Base-by-base conservation (phyloP, 2,329 filamentous ascomycete genomes). In the Alternaria metachromatica region DNA sequence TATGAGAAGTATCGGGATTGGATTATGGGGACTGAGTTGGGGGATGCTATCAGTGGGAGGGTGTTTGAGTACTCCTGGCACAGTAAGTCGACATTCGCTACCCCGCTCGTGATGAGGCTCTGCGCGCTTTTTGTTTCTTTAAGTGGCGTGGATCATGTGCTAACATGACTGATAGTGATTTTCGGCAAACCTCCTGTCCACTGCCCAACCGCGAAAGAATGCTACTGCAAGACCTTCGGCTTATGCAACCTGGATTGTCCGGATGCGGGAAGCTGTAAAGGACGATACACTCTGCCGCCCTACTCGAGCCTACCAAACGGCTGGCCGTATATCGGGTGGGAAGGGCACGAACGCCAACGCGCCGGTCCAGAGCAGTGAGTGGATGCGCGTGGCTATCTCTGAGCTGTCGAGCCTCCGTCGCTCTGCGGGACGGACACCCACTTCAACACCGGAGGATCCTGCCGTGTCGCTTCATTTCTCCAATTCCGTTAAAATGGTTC, bases 141-240 rank as follows among this genome's bases (percentile, higher is more conserved):
- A 4, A 13, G 37, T 46, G n/a, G n/a, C 20, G 21, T 44, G 10
- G 21, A 26, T 18, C 30, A 20, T 56, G 30, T 66, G 65, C 75
- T 77, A 61, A 77, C 59, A 21, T 9, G 6, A 21, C 13, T 11
- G 28, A 55, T 51, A 80, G 79, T 80, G 58, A 73, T 80, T 2
- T 80, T 80, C 62, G 78, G 78, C 3, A 80, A 80, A 26, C 69
- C 72, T 6, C 65, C 78, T 0, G 83, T 90, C 1, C 84, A 89
- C 68, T 92, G 89, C 67, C 90, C 90, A 0, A 80, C 82, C 18
- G 87, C 87, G 1, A 78, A 82, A 49, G 85, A 87, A 9, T 92
- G 89, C 74, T 91, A 91, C 75, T 92, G 90, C 78, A 87, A 89
- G 44, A 84, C 88, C 15, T 92, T 89, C 70, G 89, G 89, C 0